Evolutionary conservation across 2,329 filamentous ascomycete genomes (phyloP), one percentile per base, ranked within the genome.

Genomic region (Stagonosporopsis chrysanthemi): DNA sequence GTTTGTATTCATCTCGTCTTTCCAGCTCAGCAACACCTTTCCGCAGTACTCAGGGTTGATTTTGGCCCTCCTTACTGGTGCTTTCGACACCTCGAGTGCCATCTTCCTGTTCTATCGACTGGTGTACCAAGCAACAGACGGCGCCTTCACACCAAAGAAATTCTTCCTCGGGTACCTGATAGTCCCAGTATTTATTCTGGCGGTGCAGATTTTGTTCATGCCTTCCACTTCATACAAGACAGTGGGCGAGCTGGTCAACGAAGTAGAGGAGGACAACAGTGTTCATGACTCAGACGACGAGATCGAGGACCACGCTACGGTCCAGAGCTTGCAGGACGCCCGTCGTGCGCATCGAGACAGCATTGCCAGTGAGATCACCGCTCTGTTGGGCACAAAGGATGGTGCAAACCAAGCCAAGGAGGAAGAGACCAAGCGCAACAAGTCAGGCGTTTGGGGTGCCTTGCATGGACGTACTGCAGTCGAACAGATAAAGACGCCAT

Each of bases 371-470:
- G 89, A 92, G 61, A 89, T 95, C 58, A 88, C 90, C 38, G 83
- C 86, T 41, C 82, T 97, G 1, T 81, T 97, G 0, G 90, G 91
- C 19, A 84, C 86, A 4, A 83, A 84, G 46, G 78, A 83, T 33
- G 88, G 84, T 23, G 83, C 87, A 52, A 81, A 86, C 61, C 89
- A 92, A 60, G 83, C 84, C 5, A 80, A 84, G 60, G 67, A 76
- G 47, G 90, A 94, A 75, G 88, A 90, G 71, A 82, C 83, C 66
- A 89, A 88, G 70, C 89, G 90, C 60, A 82, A 85, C 47, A 84
- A 83, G 9, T 90, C 88, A 17, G 92, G 91, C 4, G 90, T 97
- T 31, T 97, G 91, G 90, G 93, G 93, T 24, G 89, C 89, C 22
- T 85, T 97, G 77, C 93, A 97, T 71, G 87, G 87, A 47, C 81